Conservation (phyloP, 306 rosid genomes). For the Quercus robur region DNA sequence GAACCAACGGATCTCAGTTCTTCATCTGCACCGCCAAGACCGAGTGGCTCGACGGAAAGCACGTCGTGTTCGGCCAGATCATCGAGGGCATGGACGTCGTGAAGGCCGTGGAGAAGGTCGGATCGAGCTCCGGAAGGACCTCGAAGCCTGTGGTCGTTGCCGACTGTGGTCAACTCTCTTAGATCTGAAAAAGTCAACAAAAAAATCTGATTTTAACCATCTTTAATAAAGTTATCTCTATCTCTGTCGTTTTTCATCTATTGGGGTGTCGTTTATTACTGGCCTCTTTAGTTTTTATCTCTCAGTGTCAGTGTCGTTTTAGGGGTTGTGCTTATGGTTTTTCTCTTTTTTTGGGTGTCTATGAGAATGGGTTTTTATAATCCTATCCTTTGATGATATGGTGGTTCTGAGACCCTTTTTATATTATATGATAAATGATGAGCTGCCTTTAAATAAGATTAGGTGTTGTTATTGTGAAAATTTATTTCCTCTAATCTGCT, state of each 20-base stretch:
- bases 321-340: neutral
- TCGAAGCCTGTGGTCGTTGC: constrained; percentile 57
- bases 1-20: constrained; percentile 95
- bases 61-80: constrained; percentile 86
- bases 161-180: constrained; percentile 80
- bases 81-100: constrained; percentile 66
- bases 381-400: neutral
- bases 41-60: constrained; percentile 91
- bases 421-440: neutral
- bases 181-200: constrained; percentile 18
- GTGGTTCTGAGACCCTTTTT: constrained; percentile 7
- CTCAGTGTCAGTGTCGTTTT: neutral
- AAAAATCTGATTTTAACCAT: neutral
- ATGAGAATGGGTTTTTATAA: neutral
- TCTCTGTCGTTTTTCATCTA: neutral
- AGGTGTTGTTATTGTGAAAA: no score
- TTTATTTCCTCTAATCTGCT: no score
- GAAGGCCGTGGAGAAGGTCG: constrained; percentile 70
- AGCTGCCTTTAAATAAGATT: neutral
- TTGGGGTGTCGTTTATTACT: neutral
- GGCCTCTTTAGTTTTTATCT: no score
- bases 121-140: constrained; percentile 58
- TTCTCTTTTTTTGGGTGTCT: neutral
- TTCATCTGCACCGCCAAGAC: constrained; percentile 85
- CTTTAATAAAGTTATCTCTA: neutral